Evolutionary conservation across 2,329 filamentous ascomycete species (phyloP).

Genomic region (Fulvia fulva): DNA sequence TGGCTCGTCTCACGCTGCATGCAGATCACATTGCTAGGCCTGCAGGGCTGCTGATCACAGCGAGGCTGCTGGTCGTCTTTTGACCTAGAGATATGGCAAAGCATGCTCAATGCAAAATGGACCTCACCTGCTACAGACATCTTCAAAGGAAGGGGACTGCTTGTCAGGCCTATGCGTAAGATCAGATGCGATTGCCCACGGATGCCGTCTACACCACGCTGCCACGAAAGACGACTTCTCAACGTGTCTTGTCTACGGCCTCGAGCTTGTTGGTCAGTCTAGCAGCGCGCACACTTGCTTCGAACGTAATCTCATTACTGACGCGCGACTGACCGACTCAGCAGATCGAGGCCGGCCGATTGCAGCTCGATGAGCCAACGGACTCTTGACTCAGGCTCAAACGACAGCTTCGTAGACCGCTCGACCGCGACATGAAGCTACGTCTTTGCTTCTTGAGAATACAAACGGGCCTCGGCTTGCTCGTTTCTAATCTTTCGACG

Average conservation of each 20-base stretch:
- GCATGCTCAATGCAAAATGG: too few relatives aligned
- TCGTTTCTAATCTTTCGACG: not conserved
- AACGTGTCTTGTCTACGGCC: too few relatives aligned
- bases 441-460: not conserved
- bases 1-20: constrained; percentile 3
- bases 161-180: not conserved
- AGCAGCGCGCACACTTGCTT: too few relatives aligned
- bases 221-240: too few relatives aligned
- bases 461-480: not conserved
- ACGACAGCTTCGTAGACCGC: not conserved
- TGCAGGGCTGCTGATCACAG: not conserved
- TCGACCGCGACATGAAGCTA: not conserved
- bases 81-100: too few relatives aligned
- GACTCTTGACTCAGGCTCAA: not conserved
- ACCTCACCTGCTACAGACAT: too few relatives aligned
- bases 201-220: not conserved
- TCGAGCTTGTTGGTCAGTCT: too few relatives aligned
- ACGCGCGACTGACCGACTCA: too few relatives aligned
- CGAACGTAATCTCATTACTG: too few relatives aligned
- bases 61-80: too few relatives aligned
- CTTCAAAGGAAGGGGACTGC: too few relatives aligned
- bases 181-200: not conserved
- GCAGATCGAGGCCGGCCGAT: not conserved
- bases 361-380: not conserved
- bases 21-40: constrained; percentile 4